Conservation (phyloP, 331 rosid genomes). For the Spiraea crenata region DNA sequence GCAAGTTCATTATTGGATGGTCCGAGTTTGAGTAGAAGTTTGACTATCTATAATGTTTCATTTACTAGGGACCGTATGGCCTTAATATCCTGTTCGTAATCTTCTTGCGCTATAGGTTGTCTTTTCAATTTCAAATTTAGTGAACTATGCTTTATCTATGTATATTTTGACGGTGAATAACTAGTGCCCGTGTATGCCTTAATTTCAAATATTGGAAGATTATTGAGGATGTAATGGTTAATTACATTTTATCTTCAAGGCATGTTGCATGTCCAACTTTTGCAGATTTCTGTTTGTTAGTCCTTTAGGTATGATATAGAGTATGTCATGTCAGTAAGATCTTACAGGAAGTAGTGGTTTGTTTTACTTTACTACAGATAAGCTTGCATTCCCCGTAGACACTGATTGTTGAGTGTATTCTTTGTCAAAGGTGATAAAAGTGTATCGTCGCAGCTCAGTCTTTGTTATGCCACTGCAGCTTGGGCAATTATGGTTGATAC, state of each 20-base stretch:
- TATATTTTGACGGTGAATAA: background rate
- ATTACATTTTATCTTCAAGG: background rate
- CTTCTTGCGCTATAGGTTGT: background rate
- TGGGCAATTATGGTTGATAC: background rate
- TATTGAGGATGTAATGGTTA: background rate
- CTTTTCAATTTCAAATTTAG: background rate
- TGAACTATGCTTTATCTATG: background rate
- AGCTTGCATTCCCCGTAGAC: background rate
- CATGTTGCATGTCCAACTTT: background rate
- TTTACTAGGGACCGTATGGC: background rate
- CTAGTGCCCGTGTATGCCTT: background rate
- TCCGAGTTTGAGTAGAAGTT: background rate
- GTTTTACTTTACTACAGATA: too few species aligned
- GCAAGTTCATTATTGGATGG: background rate
- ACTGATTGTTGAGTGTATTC: background rate
- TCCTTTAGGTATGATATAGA: slow-evolving; percentile 5
- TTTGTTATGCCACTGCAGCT: background rate
- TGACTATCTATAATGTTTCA: background rate
- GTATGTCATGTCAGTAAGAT: background rate
- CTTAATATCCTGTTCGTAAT: background rate
- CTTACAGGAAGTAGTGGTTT: too few species aligned
- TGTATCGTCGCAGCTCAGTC: background rate
- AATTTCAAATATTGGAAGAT: background rate
- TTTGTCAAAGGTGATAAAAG: background rate
- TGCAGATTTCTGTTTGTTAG: background rate